phyloP scores from a whole-genome alignment of 2,329 filamentous ascomycete species.

The Westerdykella ornata region DNA sequence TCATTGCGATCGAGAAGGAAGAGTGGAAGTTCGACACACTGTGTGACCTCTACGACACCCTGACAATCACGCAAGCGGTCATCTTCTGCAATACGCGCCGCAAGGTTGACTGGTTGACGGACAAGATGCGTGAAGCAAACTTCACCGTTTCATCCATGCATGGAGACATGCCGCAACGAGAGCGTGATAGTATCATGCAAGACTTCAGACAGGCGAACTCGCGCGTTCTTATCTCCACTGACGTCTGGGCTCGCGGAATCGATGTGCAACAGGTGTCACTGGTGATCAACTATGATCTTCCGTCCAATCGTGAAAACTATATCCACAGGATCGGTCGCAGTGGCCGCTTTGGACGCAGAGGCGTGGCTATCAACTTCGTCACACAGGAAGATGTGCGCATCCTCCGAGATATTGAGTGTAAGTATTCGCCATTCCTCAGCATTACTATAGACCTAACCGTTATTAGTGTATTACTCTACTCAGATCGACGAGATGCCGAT shows the following conservation, averaged over 20 bases:
- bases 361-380: constrained; percentile 99
- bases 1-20: constrained; percentile 98
- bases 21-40: constrained; percentile 99
- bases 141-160: constrained; percentile 99
- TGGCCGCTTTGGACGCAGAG: constrained; percentile 93
- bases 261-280: constrained; percentile 97
- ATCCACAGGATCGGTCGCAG: constrained; percentile 97
- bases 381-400: constrained; percentile 98
- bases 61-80: constrained; percentile 97
- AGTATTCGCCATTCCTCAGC: constrained; percentile 28
- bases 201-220: constrained; percentile 97
- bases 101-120: constrained; percentile 98
- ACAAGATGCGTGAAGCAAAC: constrained; percentile 98
- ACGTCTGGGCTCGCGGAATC: constrained; percentile 97
- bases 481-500: constrained; percentile 99
- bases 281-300: constrained; percentile 98
- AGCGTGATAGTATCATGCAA: constrained; percentile 98
- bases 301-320: constrained; percentile 98
- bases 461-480: constrained; percentile 80
- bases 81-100: constrained; percentile 99
- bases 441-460: constrained; percentile 27
- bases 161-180: constrained; percentile 97
- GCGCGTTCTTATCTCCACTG: constrained; percentile 91
- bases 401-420: constrained; percentile 89
- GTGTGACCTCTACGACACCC: constrained; percentile 95